These are phyloP conservation scores for Nothophoma quercina DNA, from an alignment of 2,329 filamentous ascomycete genomes.

Conservation along the genomic window DNA sequence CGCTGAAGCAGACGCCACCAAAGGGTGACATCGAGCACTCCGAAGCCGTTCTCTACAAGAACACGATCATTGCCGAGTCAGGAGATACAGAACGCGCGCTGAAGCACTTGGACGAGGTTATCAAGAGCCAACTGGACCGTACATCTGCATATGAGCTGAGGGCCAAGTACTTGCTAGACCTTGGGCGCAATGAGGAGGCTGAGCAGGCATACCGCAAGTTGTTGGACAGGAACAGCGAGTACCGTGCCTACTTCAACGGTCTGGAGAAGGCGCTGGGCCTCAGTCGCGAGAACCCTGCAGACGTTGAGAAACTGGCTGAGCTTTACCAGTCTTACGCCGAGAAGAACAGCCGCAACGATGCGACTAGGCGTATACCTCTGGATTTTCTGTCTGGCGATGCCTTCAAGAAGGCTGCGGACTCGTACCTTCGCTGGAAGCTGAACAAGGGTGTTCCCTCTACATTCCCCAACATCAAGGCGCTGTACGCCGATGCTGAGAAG, in stretches of 20 bases:
- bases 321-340: conserved; percentile 83
- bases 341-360: conserved; percentile 84
- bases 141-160: conserved; percentile 84
- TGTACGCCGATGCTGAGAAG: conserved; percentile 82
- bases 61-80: conserved; percentile 88
- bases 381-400: conserved; percentile 84
- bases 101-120: conserved; percentile 81
- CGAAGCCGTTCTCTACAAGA: conserved; percentile 94
- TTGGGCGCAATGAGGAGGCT: conserved; percentile 81
- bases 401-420: conserved; percentile 78
- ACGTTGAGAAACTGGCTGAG: conserved; percentile 74
- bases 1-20: conserved; percentile 79
- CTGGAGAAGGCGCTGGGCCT: conserved; percentile 75
- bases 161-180: conserved; percentile 81
- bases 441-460: conserved; percentile 93
- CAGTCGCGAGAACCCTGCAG: conserved; percentile 65
- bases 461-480: conserved; percentile 94
- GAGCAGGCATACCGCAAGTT: conserved; percentile 80
- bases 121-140: conserved; percentile 81
- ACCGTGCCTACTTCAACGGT: conserved; percentile 83
- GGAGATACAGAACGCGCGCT: conserved; percentile 84
- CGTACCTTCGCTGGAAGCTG: conserved; percentile 84
- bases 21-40: conserved; percentile 89
- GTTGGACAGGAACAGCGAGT: conserved; percentile 86
- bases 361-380: conserved; percentile 83